These are phyloP conservation scores for Ceriops zippeliana DNA, from an alignment of 345 rosid species.

Conservation along the genomic window DNA sequence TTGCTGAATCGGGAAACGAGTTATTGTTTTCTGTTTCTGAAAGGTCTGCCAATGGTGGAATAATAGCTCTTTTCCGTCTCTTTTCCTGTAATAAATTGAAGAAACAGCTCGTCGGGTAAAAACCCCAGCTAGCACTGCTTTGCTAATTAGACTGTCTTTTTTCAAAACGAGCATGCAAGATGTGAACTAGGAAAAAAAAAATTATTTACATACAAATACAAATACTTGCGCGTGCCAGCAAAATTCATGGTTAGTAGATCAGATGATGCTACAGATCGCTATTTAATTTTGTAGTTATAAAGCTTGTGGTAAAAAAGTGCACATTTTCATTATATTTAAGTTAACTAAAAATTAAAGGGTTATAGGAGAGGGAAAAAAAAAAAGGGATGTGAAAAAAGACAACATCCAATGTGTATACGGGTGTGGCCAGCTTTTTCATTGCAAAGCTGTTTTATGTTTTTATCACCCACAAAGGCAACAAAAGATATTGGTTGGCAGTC, in stretches of 20 bases:
- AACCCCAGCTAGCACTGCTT: neutral
- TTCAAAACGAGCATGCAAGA: no score
- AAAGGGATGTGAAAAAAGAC: neutral
- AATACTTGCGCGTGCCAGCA: no score
- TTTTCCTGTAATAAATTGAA: neutral
- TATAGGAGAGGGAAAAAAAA: neutral
- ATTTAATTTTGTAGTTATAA: no score
- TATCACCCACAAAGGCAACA: slow-evolving; percentile 6
- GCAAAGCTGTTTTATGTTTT: slow-evolving; percentile 16
- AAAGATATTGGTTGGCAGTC: slow-evolving; percentile 32
- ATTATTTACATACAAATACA: no score
- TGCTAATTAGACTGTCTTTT: no score
- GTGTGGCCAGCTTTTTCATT: slow-evolving; percentile 7
- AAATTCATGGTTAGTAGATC: no score
- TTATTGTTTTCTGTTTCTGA: neutral
- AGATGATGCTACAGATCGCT: no score
- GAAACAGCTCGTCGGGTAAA: neutral
- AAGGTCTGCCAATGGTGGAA: neutral
- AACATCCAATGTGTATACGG: neutral
- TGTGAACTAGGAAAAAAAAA: no score
- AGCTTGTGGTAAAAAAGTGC: no score
- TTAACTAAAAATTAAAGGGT: neutral
- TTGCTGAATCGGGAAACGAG: neutral
- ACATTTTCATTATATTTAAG: no score
- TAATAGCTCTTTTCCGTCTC: neutral